Percentiles rank a stretch among this genome's conserved stretches.
Evolutionary conservation across 1,284 basidiomycete species (phyloP).

Genomic region (Ceratobasidium sp.): DNA sequence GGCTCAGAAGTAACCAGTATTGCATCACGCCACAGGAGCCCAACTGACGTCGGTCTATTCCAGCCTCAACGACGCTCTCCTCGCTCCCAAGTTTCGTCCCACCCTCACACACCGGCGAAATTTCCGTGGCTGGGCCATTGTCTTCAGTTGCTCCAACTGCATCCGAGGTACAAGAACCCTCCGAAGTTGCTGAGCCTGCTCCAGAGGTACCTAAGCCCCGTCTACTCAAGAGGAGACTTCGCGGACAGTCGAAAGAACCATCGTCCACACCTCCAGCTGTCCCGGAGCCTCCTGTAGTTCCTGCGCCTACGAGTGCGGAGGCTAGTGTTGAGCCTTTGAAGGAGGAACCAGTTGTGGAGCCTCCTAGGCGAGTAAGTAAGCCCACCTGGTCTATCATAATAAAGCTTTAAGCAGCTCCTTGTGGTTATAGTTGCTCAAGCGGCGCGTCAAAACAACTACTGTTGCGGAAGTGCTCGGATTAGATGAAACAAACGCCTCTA

Average conservation of each 20-base stretch:
- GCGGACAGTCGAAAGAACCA: conserved; percentile 6
- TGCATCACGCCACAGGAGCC: neutral
- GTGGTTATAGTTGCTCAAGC: conserved; percentile 28
- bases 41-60: neutral
- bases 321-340: conserved; percentile 7
- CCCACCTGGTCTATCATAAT: neutral
- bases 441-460: conserved; percentile 39
- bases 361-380: conserved; percentile 12
- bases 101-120: conserved; percentile 27
- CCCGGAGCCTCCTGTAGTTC: neutral
- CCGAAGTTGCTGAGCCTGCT: conserved; percentile 18
- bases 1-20: neutral
- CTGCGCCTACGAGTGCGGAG: neutral
- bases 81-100: conserved; percentile 28
- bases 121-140: conserved; percentile 9
- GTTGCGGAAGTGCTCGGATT: conserved; percentile 38
- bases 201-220: conserved; percentile 22
- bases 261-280: neutral
- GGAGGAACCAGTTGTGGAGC: neutral
- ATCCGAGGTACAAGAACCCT: neutral
- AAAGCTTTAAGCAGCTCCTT: neutral
- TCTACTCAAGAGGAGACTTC: conserved; percentile 25
- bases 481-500: conserved; percentile 35
- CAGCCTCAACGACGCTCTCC: neutral
- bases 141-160: conserved; percentile 5